phyloP scores from a whole-genome alignment of 768 basidiomycete genomes.

The Trametes cubensis region DNA sequence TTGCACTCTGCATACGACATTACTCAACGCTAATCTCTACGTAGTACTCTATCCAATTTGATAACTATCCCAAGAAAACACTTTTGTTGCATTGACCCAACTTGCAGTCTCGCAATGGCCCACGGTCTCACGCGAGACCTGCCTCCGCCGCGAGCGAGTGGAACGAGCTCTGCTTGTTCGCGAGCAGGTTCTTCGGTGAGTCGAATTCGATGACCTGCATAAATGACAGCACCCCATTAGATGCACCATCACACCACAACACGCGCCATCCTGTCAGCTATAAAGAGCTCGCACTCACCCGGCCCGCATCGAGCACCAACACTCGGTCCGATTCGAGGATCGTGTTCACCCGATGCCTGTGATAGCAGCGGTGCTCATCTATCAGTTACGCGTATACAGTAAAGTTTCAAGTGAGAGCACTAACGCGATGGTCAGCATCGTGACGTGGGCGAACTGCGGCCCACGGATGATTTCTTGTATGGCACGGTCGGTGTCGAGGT shows the following conservation, averaged over 20 bases:
- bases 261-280: background rate
- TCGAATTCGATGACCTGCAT: constrained; percentile 77
- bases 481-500: constrained; percentile 85
- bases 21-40: background rate
- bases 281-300: constrained; percentile 43
- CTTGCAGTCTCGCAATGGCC: background rate
- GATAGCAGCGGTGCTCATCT: background rate
- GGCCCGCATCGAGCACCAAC: constrained; percentile 81
- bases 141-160: constrained; percentile 68
- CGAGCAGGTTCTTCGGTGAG: constrained; percentile 63
- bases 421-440: constrained; percentile 86
- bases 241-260: constrained; percentile 10
- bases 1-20: background rate
- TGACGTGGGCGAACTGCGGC: constrained; percentile 72
- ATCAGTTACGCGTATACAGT: background rate
- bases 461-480: constrained; percentile 89
- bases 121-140: constrained; percentile 37
- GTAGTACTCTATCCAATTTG: too few relatives aligned
- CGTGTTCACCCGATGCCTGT: constrained; percentile 78
- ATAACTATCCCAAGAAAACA: too few relatives aligned
- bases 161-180: constrained; percentile 58
- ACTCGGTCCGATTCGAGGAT: constrained; percentile 82
- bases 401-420: constrained; percentile 32
- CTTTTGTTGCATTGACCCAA: too few relatives aligned
- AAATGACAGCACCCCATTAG: constrained; percentile 11